Base-by-base conservation (phyloP, 805 yeast genomes). In the Candida sakaeoensis region DNA sequence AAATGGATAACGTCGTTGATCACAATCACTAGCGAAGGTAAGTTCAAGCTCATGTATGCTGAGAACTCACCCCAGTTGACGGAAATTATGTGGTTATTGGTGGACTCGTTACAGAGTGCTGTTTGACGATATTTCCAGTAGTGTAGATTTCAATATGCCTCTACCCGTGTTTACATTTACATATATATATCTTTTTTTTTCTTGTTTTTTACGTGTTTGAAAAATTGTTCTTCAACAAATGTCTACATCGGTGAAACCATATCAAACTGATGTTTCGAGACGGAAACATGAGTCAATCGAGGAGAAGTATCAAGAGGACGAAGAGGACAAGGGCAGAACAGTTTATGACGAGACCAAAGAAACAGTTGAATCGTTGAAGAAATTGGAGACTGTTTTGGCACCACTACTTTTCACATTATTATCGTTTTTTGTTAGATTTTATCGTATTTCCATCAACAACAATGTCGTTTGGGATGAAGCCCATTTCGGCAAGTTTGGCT, bases 401-500 rank as follows among this genome's bases (percentile, higher is more conserved):
- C 75, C 89, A n/a, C 50, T 83, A 3, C 52, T 80, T 16, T 73
- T 90, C 54, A 89, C 96, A 1, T 43, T 74, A 2, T 47, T 82
- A 14, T 80, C 93, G 8, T 84, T 90, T 52, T 74, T 73, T 44
- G 74, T 80, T 6, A 72, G 93, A 52, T 68, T 81, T 45, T 73
- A 80, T 51, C 70, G 74, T 36, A 79, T 85, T 37, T 79, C 75
- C 16, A 61, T 63, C 23, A 72, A 79, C 42, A 59, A 74, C 37
- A 71, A 69, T 40, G 91, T 85, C 35, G 82, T 84, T 7, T 85
- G 95, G 95, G 95, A 85, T 65, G 95, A 85, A 60, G 93, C 95
- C 5, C 95, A 85, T 68, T 85, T 85, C 58, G 95, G 93, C 31
- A 84, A 83, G 57, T 85, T 85, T 57, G 95, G 95, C 33, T 81